Base-by-base conservation (phyloP, 2,329 filamentous ascomycete species). In the Ascochyta koolunga region DNA sequence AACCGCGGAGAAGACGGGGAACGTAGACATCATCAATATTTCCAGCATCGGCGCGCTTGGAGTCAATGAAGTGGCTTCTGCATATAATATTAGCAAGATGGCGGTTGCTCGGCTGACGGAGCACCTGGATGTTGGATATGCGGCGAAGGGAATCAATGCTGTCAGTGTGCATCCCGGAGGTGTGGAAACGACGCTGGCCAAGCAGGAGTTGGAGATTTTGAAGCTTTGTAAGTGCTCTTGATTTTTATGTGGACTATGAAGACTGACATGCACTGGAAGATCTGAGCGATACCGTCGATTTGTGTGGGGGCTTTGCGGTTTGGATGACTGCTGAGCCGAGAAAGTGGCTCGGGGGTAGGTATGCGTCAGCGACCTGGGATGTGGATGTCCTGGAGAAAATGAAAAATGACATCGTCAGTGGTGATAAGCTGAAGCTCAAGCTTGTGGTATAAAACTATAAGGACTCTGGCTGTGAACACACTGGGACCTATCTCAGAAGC, bases 61-160 rank as follows among this genome's bases (percentile, higher is more conserved):
- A 8, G 16, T 58, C 5, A 21, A 21, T 6, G 46, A 54, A 1
- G 42, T 53, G 0, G 44, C 50, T 1, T 58, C 48, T 5, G 72
- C 71, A 2, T 86, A 85, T 56, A 73, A 77, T 51, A 75, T 74
- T 1, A 74, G 71, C 33, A 85, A 85, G 63, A 69, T 83, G 31
- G 82, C 82, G 1, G 57, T 82, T 19, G 60, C 78, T 11, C 72
- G 81, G 8, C 73, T 85, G 36, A 79, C 77, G 0, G 82, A 85
- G 61, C 79, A 77, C 56, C 56, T 82, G 9, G 70, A 76, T 38
- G 69, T 66, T 0, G 83, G 83, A 41, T 68, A 71, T 50, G 54
- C 38, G 0, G 52, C 32, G 1, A 41, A 66, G 42, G 67, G 70
- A 4, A 54, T 72, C 1, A 56, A 55, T 22, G 61, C 56, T 9